phyloP scores from a whole-genome alignment of 2,329 filamentous ascomycete species.

The Fusarium armeniacum region DNA sequence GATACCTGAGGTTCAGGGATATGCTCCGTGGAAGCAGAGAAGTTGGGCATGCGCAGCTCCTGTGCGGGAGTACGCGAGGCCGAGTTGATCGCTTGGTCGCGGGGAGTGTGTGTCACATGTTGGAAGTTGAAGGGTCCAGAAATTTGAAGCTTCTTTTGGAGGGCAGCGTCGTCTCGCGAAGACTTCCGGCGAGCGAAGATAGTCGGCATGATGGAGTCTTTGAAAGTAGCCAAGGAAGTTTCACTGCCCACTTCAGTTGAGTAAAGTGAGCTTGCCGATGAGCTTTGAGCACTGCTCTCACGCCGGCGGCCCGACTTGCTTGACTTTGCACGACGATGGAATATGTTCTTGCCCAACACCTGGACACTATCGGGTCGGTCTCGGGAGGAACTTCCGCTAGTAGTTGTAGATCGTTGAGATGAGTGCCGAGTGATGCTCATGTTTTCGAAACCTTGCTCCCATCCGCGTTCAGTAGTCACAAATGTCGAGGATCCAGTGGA shows the following conservation, averaged over 20 bases:
- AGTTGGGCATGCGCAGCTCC: slow-evolving; percentile 62
- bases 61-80: slow-evolving; percentile 56
- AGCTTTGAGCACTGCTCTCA: slow-evolving; percentile 64
- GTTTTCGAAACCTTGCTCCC: slow-evolving; percentile 65
- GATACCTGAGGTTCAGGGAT: slow-evolving; percentile 34
- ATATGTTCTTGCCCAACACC: slow-evolving; percentile 71
- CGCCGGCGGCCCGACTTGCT: slow-evolving; percentile 60
- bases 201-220: slow-evolving; percentile 63
- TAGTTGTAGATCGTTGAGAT: slow-evolving; percentile 67
- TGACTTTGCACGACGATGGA: slow-evolving; percentile 65
- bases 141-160: slow-evolving; percentile 64
- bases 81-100: slow-evolving; percentile 61
- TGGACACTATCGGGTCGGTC: slow-evolving; percentile 72
- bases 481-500: slow-evolving; percentile 71
- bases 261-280: slow-evolving; percentile 64
- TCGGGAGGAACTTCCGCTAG: slow-evolving; percentile 64
- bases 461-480: slow-evolving; percentile 60
- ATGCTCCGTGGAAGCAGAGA: slow-evolving; percentile 53
- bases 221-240: slow-evolving; percentile 51
- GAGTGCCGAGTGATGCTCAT: slow-evolving; percentile 67
- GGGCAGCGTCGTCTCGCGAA: slow-evolving; percentile 53
- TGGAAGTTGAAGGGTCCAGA: slow-evolving; percentile 77
- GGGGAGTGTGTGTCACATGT: slow-evolving; percentile 71
- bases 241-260: slow-evolving; percentile 60
- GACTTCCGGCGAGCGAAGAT: slow-evolving; percentile 66